Evolutionary conservation across 2,329 filamentous ascomycete genomes (phyloP).

Genomic region (Lecanicillium sp.): DNA sequence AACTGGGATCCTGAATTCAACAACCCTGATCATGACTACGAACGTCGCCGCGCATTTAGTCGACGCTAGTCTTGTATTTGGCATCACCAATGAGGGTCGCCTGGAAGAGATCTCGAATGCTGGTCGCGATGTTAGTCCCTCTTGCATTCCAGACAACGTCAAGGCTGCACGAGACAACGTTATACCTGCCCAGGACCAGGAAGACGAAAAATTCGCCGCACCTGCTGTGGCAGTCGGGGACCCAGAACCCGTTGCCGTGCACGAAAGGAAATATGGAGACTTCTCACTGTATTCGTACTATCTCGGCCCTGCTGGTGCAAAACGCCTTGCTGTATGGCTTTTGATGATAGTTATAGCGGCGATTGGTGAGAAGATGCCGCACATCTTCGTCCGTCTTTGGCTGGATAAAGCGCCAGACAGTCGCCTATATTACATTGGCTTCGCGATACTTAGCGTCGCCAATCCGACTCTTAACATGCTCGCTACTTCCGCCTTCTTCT

Average conservation of each 20-base stretch:
- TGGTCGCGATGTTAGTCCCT: background rate
- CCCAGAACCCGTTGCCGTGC: background rate
- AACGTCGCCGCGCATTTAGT: conserved; percentile 18
- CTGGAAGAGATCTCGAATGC: background rate
- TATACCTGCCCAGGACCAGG: conserved; percentile 17
- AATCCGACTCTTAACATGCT: background rate
- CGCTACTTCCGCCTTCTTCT: background rate
- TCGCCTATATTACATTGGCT: background rate
- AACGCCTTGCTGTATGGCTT: background rate
- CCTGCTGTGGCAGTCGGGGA: background rate
- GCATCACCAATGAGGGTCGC: background rate
- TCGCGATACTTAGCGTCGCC: background rate
- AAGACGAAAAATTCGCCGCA: background rate
- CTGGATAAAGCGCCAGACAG: background rate
- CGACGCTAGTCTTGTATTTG: background rate
- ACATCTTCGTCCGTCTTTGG: conserved; percentile 9
- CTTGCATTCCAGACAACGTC: background rate
- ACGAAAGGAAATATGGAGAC: background rate
- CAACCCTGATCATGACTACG: conserved; percentile 18
- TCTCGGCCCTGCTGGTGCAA: background rate
- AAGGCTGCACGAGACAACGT: background rate
- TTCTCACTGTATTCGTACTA: conserved; percentile 1
- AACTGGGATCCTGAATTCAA: conserved; percentile 13
- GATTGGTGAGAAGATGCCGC: background rate
- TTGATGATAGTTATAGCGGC: background rate